Percentiles rank a stretch among this genome's conserved stretches.
phyloP scores from a whole-genome alignment of 2,329 filamentous ascomycete genomes.

The Pestalotiopsis fici region DNA sequence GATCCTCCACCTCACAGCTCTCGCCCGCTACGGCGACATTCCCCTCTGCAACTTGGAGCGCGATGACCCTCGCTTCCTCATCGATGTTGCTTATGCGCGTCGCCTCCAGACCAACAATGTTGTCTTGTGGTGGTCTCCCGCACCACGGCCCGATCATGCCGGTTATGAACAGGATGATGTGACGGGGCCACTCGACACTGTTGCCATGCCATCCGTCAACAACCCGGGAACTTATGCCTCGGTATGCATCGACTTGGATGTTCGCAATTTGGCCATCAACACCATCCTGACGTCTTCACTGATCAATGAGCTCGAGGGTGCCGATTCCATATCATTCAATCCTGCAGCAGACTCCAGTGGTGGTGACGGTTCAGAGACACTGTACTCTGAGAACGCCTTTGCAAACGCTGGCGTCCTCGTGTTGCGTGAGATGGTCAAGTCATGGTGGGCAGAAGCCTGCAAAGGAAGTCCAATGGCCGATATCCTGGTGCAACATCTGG shows the following conservation, averaged over 20 bases:
- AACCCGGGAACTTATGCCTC: conserved; percentile 92
- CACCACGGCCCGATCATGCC: conserved; percentile 87
- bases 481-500: conserved; percentile 93
- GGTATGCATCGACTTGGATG: conserved; percentile 92
- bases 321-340: conserved; percentile 84
- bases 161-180: conserved; percentile 95
- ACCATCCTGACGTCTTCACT: conserved; percentile 95
- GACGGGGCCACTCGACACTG: conserved; percentile 76
- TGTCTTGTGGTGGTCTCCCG: conserved; percentile 94
- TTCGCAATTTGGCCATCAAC: conserved; percentile 95
- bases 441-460: conserved; percentile 96
- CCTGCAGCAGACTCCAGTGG: conserved; percentile 65
- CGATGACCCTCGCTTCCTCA: conserved; percentile 91
- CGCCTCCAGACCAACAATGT: conserved; percentile 89
- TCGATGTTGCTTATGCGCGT: conserved; percentile 92
- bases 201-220: conserved; percentile 92
- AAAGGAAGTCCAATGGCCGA: conserved; percentile 92
- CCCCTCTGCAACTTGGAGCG: conserved; percentile 94
- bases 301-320: conserved; percentile 93
- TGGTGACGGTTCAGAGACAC: conserved; percentile 65
- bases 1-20: conserved; percentile 83
- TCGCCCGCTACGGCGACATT: conserved; percentile 90
- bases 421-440: conserved; percentile 95
- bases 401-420: conserved; percentile 89
- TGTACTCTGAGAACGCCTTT: conserved; percentile 88